A percentile compares a stretch with the other conserved stretches of the same genome.
Conservation (phyloP, 129 eudicot genomes). For the Lonicera japonica region DNA sequence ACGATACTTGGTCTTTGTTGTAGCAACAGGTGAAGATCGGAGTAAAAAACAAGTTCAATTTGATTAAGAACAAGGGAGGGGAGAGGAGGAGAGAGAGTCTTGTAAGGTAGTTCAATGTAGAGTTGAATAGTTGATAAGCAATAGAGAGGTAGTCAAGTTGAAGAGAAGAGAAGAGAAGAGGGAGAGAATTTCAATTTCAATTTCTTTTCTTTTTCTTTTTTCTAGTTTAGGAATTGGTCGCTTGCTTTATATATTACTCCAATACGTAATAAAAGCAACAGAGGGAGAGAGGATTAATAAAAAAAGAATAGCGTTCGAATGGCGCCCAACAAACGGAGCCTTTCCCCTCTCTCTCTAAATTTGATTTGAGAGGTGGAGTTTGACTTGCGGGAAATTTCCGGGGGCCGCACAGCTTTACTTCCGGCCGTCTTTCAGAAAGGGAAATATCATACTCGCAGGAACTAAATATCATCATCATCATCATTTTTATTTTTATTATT, state of each 20-base stretch:
- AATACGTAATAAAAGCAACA: background rate
- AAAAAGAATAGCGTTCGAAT: background rate
- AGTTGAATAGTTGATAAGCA: conserved; percentile 29
- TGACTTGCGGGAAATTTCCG: background rate
- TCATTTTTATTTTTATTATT: too few species aligned
- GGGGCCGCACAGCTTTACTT: background rate
- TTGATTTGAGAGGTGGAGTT: background rate
- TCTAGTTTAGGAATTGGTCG: conserved; percentile 1
- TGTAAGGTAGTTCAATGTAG: conserved; percentile 27
- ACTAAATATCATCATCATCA: too few species aligned
- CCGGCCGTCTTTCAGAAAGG: background rate
- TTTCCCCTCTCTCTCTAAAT: background rate
- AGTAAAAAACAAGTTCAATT: background rate
- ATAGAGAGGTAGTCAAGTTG: conserved; percentile 10
- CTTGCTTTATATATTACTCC: conserved; percentile 15
- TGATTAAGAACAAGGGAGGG: background rate
- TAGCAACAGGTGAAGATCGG: conserved; percentile 3
- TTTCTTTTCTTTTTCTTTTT: background rate
- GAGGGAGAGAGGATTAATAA: background rate
- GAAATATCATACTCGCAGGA: background rate
- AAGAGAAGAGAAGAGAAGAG: too few species aligned
- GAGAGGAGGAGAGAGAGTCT: conserved; percentile 14
- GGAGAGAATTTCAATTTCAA: background rate
- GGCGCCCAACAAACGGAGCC: conserved; percentile 2
- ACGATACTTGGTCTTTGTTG: background rate